A percentile compares a stretch with the other conserved stretches of the same genome.
Evolutionary conservation across 805 yeast species (phyloP).

Genomic region (Starmerella geochares): DNA sequence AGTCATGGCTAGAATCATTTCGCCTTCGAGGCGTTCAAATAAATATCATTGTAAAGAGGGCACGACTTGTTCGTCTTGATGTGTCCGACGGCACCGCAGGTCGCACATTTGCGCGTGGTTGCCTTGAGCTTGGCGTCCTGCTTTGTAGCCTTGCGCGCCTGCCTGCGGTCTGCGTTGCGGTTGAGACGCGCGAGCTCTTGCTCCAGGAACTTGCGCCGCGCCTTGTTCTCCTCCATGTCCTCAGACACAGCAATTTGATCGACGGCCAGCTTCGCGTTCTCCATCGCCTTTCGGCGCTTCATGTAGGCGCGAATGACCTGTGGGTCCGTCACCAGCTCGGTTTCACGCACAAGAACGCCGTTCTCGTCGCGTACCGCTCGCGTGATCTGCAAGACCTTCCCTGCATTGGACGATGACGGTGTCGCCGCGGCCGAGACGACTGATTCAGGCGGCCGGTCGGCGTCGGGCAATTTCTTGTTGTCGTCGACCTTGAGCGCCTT

Average conservation of each 20-base stretch:
- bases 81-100: conserved; percentile 93
- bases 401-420: conserved; percentile 22
- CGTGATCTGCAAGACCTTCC: conserved; percentile 49
- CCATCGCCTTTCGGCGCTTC: conserved; percentile 55
- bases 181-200: conserved; percentile 75
- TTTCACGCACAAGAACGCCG: conserved; percentile 72
- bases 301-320: conserved; percentile 78
- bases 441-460: conserved; percentile 13
- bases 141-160: conserved; percentile 46
- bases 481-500: conserved; percentile 43
- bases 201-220: conserved; percentile 65
- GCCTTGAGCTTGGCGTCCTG: conserved; percentile 59
- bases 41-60: conserved; percentile 63
- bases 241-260: conserved; percentile 68
- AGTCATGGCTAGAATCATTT: too few species aligned
- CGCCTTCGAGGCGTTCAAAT: conserved; percentile 25
- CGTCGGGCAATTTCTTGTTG: conserved; percentile 30
- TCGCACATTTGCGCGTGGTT: conserved; percentile 75
- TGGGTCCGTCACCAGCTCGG: conserved; percentile 73
- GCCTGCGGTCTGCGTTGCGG: conserved; percentile 59
- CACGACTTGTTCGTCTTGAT: conserved; percentile 85
- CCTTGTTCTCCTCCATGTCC: conserved; percentile 72
- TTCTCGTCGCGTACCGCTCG: conserved; percentile 74
- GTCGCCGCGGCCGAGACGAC: conserved; percentile 24
- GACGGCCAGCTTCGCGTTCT: conserved; percentile 54